Evolutionary conservation across 768 basidiomycete genomes (phyloP).

Genomic region (Infundibulicybe gibba): DNA sequence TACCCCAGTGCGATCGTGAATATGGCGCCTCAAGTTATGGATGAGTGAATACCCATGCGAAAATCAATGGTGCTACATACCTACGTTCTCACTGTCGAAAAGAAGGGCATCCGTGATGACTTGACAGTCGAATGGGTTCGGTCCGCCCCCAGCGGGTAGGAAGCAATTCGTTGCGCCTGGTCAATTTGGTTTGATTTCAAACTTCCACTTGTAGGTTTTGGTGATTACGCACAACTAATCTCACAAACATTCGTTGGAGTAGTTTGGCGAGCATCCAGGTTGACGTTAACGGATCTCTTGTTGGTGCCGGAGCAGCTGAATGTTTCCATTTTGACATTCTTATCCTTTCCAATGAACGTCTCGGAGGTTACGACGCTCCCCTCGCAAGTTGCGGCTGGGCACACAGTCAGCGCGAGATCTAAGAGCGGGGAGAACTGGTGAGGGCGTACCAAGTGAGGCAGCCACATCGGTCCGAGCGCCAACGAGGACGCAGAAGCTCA

Average conservation of each 20-base stretch:
- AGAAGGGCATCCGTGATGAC: slow-evolving; percentile 46
- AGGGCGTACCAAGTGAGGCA: not conserved
- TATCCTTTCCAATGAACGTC: slow-evolving; percentile 35
- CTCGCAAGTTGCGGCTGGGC: slow-evolving; percentile 12
- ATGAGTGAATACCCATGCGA: no score
- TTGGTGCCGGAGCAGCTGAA: no score
- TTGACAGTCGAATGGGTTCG: slow-evolving; percentile 43
- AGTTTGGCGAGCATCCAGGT: slow-evolving; percentile 20
- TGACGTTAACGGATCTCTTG: no score
- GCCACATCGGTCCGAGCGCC: no score
- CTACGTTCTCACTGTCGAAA: slow-evolving; percentile 42
- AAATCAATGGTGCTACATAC: slow-evolving; percentile 10
- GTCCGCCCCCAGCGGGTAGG: slow-evolving; percentile 40
- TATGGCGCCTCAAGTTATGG: slow-evolving; percentile 17
- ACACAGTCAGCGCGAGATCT: no score
- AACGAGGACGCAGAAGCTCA: no score
- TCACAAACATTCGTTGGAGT: slow-evolving; percentile 35
- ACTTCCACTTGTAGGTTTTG: no score
- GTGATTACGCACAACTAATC: slow-evolving; percentile 26
- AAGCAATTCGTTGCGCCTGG: slow-evolving; percentile 43
- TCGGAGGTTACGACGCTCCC: slow-evolving; percentile 21
- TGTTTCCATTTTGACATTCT: slow-evolving; percentile 35
- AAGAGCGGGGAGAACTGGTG: no score
- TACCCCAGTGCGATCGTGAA: slow-evolving; percentile 29
- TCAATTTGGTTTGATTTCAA: not conserved